Evolutionary conservation across 192 early-diverging fungal species (phyloP), one percentile per base, ranked within the genome.

Genomic region (Podila verticillata): DNA sequence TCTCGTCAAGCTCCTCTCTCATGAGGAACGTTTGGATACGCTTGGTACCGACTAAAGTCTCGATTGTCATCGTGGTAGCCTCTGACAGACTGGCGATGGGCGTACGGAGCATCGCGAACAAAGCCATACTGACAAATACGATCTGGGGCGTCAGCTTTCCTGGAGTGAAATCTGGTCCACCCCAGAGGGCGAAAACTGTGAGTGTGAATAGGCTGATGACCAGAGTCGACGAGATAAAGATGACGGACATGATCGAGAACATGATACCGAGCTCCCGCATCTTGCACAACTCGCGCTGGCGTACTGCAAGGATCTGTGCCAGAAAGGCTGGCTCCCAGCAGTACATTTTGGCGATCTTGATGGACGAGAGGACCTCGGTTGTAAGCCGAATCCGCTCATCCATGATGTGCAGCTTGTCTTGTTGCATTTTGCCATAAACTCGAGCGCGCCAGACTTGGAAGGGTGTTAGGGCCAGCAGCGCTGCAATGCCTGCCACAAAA

Each of bases 81-180:
- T 92, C 90, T 10, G 92, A 90, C 49, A 92, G 66, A 9, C 39
- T 58, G 12, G 60, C 66, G 28, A 91, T 79, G 13, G 90, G 91
- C 19, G 82, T 75, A n/a, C 87, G 81, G 8, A 94, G 71, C 68
- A 84, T 85, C 20, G 89, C 83, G 69, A 93, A 93, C 20, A 94
- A 72, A 3, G 89, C 84, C 51, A 93, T 78, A 54, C 86, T 85
- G 3, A 91, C 89, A 66, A 93, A 94, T 0, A 91, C 93, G 15
- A 87, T 83, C 29, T 78, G 75, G 4, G 75, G 63, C 29, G 75
- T 78, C 9, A 78, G 57, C 31, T 70, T 66, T 1, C 75, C 75
- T 1, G 22, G 20, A 5, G 75, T 44, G 35, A 65, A 65, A 10
- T 65, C 75, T 15, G 67, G 65, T 32, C 75, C 75, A 8, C 75